phyloP scores from a whole-genome alignment of 495 filamentous ascomycete genomes.

The Hamigera avellanea region DNA sequence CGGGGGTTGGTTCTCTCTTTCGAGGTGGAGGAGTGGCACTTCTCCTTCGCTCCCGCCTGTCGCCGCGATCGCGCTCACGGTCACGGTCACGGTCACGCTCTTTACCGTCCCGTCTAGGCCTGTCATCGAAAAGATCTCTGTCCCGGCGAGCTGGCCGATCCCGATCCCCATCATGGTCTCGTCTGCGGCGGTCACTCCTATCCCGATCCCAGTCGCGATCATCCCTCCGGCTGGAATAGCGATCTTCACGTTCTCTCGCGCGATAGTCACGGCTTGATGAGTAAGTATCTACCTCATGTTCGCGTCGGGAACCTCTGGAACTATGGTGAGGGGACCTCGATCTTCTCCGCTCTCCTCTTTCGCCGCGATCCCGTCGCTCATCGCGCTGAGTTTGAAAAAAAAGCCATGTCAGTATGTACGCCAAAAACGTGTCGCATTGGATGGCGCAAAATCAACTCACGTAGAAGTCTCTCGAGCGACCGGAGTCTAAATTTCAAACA shows the following conservation, averaged over 20 bases:
- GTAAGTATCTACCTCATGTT: slow-evolving; percentile 75
- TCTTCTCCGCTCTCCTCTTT: slow-evolving; percentile 51
- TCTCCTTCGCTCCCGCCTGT: slow-evolving; percentile 52
- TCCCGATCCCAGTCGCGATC: slow-evolving; percentile 66
- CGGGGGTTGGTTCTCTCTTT: slow-evolving; percentile 90
- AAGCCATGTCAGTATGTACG: slow-evolving; percentile 12
- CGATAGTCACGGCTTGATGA: slow-evolving; percentile 82
- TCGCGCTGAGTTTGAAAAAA: slow-evolving; percentile 39
- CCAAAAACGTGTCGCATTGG: slow-evolving; percentile 7
- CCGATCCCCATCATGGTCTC: slow-evolving; percentile 42
- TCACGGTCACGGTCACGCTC: slow-evolving; percentile 27
- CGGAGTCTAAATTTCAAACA: slow-evolving; percentile 31
- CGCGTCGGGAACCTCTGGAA: slow-evolving; percentile 46
- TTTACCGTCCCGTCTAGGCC: slow-evolving; percentile 43
- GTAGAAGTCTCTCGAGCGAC: slow-evolving; percentile 63
- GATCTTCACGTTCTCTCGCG: slow-evolving; percentile 82
- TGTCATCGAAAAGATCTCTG: slow-evolving; percentile 53
- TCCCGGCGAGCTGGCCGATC: slow-evolving; percentile 44
- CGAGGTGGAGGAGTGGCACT: slow-evolving; percentile 67
- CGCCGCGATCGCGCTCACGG: slow-evolving; percentile 22
- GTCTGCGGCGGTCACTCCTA: slow-evolving; percentile 45
- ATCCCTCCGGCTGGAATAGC: slow-evolving; percentile 56
- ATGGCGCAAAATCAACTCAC: slow-evolving; percentile 31
- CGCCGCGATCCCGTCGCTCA: slow-evolving; percentile 34
- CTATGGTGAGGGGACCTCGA: slow-evolving; percentile 65